These are phyloP conservation scores for Boletus sensibilis DNA, from an alignment of 768 basidiomycete species.

Conservation along the genomic window DNA sequence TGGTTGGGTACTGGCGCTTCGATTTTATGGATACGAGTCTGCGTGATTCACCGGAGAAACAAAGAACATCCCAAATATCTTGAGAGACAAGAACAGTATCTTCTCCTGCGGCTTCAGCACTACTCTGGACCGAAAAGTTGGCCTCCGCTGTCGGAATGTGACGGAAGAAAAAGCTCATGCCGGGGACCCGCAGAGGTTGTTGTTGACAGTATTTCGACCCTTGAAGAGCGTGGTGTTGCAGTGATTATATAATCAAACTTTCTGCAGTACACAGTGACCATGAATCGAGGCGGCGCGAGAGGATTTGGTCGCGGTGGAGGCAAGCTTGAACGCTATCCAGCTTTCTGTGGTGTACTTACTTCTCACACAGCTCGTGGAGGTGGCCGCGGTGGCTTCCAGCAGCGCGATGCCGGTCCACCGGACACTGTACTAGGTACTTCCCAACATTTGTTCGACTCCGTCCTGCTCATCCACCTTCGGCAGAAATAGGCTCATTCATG, in stretches of 20 bases:
- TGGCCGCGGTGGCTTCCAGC: slow-evolving; percentile 69
- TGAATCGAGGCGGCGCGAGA: slow-evolving; percentile 55
- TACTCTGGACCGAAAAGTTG: slow-evolving; percentile 28
- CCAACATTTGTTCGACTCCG: background rate
- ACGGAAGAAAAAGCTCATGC: slow-evolving; percentile 41
- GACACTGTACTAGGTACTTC: slow-evolving; percentile 67
- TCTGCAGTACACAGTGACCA: slow-evolving; percentile 19
- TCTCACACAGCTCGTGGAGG: slow-evolving; percentile 51
- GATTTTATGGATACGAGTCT: slow-evolving; percentile 26
- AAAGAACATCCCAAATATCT: slow-evolving; percentile 34
- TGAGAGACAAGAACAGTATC: slow-evolving; percentile 31
- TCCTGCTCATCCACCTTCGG: slow-evolving; percentile 8
- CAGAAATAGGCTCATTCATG: slow-evolving; percentile 89
- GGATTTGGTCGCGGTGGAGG: slow-evolving; percentile 58
- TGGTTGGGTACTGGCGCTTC: slow-evolving; percentile 9
- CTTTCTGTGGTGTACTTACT: background rate
- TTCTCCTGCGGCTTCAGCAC: slow-evolving; percentile 13
- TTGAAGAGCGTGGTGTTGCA: no score
- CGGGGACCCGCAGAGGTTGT: background rate
- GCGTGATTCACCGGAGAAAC: slow-evolving; percentile 11
- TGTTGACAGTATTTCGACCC: background rate
- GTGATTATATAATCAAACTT: slow-evolving; percentile 26
- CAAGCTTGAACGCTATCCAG: slow-evolving; percentile 13
- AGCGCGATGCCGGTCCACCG: slow-evolving; percentile 75
- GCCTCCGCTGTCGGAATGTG: slow-evolving; percentile 22